A percentile compares a stretch with the other conserved stretches of the same genome.
phyloP scores from a whole-genome alignment of 352 stramenopile genomes.

The Pythium pectinolyticum region DNA sequence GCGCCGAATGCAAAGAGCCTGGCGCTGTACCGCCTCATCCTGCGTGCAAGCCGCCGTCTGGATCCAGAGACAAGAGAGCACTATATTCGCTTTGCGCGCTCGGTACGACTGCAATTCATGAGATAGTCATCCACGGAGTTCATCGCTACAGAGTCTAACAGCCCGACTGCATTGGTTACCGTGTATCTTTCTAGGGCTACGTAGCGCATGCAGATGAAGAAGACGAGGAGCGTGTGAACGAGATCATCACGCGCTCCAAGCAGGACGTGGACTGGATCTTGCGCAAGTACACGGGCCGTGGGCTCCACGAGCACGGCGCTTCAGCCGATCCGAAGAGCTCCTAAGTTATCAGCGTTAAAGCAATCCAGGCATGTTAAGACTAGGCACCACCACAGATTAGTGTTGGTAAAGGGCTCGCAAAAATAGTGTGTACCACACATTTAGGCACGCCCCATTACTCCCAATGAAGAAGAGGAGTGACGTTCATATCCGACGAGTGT shows the following conservation, averaged over 20 bases:
- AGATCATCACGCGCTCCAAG: constrained; percentile 35
- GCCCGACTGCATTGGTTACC: neutral
- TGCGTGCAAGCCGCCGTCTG: constrained; percentile 41
- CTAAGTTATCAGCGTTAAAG: neutral
- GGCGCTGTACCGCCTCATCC: constrained; percentile 45
- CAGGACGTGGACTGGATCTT: constrained; percentile 55
- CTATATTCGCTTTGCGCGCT: constrained; percentile 48
- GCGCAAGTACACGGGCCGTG: constrained; percentile 36
- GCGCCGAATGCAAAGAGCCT: constrained; percentile 30
- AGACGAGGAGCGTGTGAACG: constrained; percentile 36
- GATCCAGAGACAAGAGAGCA: constrained; percentile 45
- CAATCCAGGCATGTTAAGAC: too few species aligned
- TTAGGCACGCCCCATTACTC: too few species aligned
- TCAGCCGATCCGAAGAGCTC: too few species aligned
- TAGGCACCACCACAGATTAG: too few species aligned
- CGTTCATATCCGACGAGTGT: too few species aligned
- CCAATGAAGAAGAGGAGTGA: too few species aligned
- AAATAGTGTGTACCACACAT: too few species aligned
- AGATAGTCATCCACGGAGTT: neutral
- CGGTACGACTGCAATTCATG: constrained; percentile 14
- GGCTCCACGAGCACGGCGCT: constrained; percentile 16
- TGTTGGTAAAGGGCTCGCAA: too few species aligned
- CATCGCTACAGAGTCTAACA: neutral
- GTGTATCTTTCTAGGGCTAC: constrained; percentile 42
- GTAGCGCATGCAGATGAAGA: constrained; percentile 35